These are phyloP conservation scores for Paramecium octaurelia DNA, from an alignment of 73 alveolate species.

Conservation along the genomic window DNA sequence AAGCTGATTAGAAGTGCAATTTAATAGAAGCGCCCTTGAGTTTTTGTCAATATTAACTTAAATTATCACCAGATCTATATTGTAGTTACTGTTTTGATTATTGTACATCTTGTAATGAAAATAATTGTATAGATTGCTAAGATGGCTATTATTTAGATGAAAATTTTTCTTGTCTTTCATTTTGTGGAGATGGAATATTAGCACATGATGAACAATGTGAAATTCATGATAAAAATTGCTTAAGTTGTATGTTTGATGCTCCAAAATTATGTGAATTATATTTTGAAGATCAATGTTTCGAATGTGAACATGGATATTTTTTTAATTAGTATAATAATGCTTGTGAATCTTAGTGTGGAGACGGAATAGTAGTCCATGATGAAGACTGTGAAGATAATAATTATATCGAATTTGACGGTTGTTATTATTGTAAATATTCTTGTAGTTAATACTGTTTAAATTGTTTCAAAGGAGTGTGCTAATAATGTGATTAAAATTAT, in stretches of 20 bases:
- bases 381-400: background rate
- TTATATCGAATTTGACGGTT: background rate
- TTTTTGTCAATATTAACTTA: background rate
- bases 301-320: background rate
- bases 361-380: background rate
- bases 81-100: background rate
- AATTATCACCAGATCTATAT: background rate
- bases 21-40: background rate
- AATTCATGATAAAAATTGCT: background rate
- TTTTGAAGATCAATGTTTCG: background rate
- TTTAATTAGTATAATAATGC: background rate
- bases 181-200: background rate
- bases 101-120: background rate
- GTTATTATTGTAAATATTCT: background rate
- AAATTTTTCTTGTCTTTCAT: background rate
- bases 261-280: background rate
- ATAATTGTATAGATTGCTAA: background rate
- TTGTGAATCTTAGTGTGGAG: background rate
- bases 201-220: background rate
- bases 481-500: background rate
- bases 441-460: background rate
- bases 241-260: background rate
- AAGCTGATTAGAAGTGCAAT: background rate
- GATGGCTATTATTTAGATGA: background rate
- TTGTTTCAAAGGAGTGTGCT: background rate